Base-by-base conservation (phyloP, 495 filamentous ascomycete genomes). In the Achaetomiella virescens region DNA sequence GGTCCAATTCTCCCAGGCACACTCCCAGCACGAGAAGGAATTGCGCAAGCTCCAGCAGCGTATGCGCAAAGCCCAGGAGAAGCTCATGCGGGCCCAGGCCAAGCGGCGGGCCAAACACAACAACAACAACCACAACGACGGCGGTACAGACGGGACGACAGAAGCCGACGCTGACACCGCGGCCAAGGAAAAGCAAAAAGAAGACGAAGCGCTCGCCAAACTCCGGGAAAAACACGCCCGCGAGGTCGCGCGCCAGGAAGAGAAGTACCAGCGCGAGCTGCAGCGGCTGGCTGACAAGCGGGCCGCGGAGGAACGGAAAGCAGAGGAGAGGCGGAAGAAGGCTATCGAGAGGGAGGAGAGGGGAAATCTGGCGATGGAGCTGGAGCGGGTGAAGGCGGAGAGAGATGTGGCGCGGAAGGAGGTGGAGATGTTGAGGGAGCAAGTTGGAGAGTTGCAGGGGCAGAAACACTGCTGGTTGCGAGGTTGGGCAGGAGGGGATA, bases 21-120 rank as follows among this genome's bases (percentile, higher is more conserved):
- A 55, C 31, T 37, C 46, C n/a, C 75, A 76, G 38, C 76, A 89
- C 56, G 84, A 91, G 31, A 87, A 84, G 57, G 88, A 93, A 10
- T 77, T 96, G 2, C 71, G 74, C 37, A 93, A 91, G 58, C 80
- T 96, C 1, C 78, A 88, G 12, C 76, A 84, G 7, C 82, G 84
- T 54, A 86, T 86, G 56, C 77, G 77, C 37, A 84, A 86, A 53
- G 74, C 89, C 2, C 81, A 90, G 20, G 81, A 84, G 37, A 89
- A 90, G 61, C 72, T 95, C 0, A 62, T 56, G 70, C 75, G 80
- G 52, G 72, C 75, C 22, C 71, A 77, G 14, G 74, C 79, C 56
- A 71, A 75, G 18, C 70, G 75, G 15, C 63, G 70, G 11, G 57
- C 61, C 6, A 78, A 75, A 52, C 65, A 63, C 17, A 62, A 42